Evolutionary conservation across 257 asterid species (phyloP).

Genomic region (Orobanche coerulescens): DNA sequence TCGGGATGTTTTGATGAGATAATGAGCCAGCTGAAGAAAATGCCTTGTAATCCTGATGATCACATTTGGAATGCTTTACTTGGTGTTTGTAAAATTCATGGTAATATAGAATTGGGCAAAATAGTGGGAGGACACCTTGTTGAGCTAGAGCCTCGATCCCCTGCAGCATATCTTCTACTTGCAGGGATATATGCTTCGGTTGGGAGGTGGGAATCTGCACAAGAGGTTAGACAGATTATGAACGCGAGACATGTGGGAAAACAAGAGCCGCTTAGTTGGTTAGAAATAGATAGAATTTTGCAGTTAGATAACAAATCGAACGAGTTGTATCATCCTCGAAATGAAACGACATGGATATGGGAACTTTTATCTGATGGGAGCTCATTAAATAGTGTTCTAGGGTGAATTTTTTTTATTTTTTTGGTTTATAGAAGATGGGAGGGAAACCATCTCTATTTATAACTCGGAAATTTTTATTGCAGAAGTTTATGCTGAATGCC

Average conservation of each 20-base stretch:
- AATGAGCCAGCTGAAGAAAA: slow-evolving; percentile 36
- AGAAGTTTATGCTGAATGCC: too few species aligned
- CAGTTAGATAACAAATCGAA: slow-evolving; percentile 21
- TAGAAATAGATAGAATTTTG: slow-evolving; percentile 42
- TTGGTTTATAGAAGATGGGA: not conserved
- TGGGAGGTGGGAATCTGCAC: slow-evolving; percentile 53
- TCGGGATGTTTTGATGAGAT: slow-evolving; percentile 47
- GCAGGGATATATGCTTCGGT: slow-evolving; percentile 44
- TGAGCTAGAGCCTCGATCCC: slow-evolving; percentile 40
- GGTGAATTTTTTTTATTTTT: slow-evolving; percentile 18
- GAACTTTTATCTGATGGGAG: slow-evolving; percentile 35
- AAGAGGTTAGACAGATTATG: slow-evolving; percentile 44
- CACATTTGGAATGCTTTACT: slow-evolving; percentile 54
- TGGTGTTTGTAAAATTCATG: slow-evolving; percentile 53
- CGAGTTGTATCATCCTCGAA: slow-evolving; percentile 20
- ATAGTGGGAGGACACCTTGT: slow-evolving; percentile 43
- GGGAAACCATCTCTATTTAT: not conserved
- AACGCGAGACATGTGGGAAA: slow-evolving; percentile 25
- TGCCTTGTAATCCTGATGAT: slow-evolving; percentile 41
- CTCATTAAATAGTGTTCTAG: slow-evolving; percentile 17
- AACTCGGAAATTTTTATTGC: not conserved
- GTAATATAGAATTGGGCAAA: slow-evolving; percentile 44
- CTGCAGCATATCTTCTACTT: slow-evolving; percentile 37
- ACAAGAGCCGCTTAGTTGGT: slow-evolving; percentile 44
- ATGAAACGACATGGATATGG: slow-evolving; percentile 22